phyloP scores from a whole-genome alignment of 2,329 filamentous ascomycete genomes.

The Thelonectria olida region DNA sequence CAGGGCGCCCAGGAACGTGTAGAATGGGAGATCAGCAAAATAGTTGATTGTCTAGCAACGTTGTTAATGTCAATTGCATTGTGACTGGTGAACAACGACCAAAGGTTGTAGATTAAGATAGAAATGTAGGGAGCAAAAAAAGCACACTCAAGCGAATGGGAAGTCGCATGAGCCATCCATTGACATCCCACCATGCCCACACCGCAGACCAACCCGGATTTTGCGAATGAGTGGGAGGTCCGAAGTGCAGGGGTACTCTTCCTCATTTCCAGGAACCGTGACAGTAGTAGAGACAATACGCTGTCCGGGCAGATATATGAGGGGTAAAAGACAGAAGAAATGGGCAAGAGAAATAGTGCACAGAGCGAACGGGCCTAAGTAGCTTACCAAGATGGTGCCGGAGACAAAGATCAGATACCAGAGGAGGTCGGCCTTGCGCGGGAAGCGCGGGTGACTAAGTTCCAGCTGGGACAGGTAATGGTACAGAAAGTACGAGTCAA shows the following conservation, averaged over 20 bases:
- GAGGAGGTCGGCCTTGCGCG: constrained; percentile 79
- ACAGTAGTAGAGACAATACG: constrained; percentile 71
- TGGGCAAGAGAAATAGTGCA: constrained; percentile 23
- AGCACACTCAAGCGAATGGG: constrained; percentile 67
- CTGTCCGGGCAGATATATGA: constrained; percentile 85
- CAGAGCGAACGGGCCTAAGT: constrained; percentile 34
- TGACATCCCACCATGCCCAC: constrained; percentile 80
- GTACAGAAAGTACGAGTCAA: constrained; percentile 82
- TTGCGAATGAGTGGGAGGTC: constrained; percentile 73
- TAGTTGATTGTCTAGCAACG: constrained; percentile 44
- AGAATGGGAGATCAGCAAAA: constrained; percentile 42
- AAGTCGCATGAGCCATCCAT: constrained; percentile 73
- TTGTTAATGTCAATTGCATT: constrained; percentile 34
- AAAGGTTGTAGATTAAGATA: constrained; percentile 30
- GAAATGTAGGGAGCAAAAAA: constrained; percentile 70
- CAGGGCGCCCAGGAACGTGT: constrained; percentile 69
- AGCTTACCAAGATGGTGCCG: constrained; percentile 79
- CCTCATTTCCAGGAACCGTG: constrained; percentile 87
- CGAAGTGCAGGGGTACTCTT: constrained; percentile 77
- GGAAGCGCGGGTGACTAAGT: constrained; percentile 74
- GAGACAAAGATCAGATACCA: constrained; percentile 82
- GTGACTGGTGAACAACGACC: constrained; percentile 23
- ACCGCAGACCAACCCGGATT: constrained; percentile 69
- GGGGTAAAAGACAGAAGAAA: constrained; percentile 43
- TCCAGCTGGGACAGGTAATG: constrained; percentile 81